Evolutionary conservation across 2,329 filamentous ascomycete genomes (phyloP).

Genomic region (Chrysoporthe puriensis): DNA sequence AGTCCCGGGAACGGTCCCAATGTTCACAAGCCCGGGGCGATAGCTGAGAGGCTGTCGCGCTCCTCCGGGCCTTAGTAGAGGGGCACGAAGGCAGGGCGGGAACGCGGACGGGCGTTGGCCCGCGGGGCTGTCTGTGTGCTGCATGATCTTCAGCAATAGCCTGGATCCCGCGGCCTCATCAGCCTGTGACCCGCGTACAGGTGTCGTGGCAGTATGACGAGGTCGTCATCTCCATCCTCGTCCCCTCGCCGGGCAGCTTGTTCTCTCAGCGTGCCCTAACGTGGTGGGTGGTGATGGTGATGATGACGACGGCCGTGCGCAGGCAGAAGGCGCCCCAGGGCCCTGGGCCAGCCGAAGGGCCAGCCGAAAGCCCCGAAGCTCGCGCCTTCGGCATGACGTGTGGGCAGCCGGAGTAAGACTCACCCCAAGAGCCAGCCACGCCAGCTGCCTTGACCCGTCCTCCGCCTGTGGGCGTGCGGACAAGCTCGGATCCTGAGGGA

Average conservation of each 20-base stretch:
- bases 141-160: not conserved
- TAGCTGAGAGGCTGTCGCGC: not conserved
- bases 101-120: not conserved
- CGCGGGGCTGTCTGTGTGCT: not conserved
- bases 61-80: not conserved
- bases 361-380: not conserved
- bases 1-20: not conserved
- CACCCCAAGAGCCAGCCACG: not conserved
- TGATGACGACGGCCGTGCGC: not conserved
- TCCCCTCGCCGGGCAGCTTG: not conserved
- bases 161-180: not conserved
- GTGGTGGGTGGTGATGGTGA: not conserved
- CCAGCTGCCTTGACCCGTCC: not conserved
- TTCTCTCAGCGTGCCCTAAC: not conserved
- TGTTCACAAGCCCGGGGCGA: not conserved
- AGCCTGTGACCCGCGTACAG: slow-evolving; percentile 2
- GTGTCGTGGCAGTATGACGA: not conserved
- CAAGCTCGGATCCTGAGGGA: not conserved
- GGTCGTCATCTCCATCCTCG: not conserved
- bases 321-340: not conserved
- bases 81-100: not conserved
- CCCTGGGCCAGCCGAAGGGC: not conserved
- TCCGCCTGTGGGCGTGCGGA: not conserved
- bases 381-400: not conserved
- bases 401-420: not conserved